These are phyloP conservation scores for Aspergillus eucalypticola DNA, from an alignment of 2,329 filamentous ascomycete genomes.

Conservation along the genomic window DNA sequence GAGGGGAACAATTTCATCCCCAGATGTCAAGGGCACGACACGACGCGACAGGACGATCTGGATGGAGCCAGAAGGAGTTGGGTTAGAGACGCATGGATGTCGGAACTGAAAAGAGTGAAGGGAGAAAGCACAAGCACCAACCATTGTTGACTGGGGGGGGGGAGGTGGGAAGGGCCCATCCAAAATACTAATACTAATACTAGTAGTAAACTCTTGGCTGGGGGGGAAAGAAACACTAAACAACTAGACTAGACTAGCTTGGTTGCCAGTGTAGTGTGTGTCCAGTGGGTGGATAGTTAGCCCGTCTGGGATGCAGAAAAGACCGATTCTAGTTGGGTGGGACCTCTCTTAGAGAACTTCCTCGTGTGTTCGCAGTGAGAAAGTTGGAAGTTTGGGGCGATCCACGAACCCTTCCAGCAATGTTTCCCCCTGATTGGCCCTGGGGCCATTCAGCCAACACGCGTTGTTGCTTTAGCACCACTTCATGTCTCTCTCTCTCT, in stretches of 20 bases:
- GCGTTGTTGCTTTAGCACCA: not conserved
- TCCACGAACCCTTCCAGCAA: slow-evolving; percentile 1
- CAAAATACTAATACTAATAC: slow-evolving; percentile 3
- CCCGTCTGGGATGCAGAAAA: too few species aligned
- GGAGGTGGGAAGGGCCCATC: slow-evolving; percentile 1
- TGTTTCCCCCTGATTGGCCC: not conserved
- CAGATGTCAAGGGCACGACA: not conserved
- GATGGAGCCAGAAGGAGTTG: not conserved
- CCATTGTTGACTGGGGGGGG: not conserved
- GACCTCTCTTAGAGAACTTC: not conserved
- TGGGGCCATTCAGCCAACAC: not conserved
- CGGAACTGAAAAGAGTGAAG: not conserved
- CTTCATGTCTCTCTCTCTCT: not conserved
- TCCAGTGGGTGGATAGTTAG: not conserved
- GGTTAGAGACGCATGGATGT: slow-evolving; percentile 2
- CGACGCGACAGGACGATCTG: not conserved
- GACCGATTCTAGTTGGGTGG: not conserved
- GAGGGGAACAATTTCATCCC: not conserved
- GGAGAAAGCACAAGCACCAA: not conserved
- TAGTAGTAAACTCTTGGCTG: not conserved
- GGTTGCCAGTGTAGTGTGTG: not conserved
- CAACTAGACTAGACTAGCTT: not conserved
- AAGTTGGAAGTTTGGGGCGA: not conserved
- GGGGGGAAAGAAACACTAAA: too few species aligned
- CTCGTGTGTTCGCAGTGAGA: not conserved